A percentile compares a stretch with the other conserved stretches of the same genome.
These are phyloP conservation scores for Acacia crassicarpa DNA, from an alignment of 306 rosid species.

Conservation along the genomic window DNA sequence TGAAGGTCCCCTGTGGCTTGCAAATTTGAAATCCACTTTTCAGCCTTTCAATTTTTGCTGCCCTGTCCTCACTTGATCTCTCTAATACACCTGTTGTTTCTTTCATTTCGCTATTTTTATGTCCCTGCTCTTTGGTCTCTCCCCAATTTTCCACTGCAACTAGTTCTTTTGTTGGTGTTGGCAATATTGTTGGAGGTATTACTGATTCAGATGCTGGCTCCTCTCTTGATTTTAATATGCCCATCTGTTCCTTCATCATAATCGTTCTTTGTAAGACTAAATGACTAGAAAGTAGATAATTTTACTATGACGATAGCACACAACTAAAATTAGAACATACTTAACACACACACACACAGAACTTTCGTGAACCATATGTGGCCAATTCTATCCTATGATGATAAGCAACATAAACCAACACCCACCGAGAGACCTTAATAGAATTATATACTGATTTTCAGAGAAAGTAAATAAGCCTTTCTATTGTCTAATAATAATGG, in stretches of 20 bases:
- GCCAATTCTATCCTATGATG: not conserved
- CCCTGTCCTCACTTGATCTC: constrained; percentile 43
- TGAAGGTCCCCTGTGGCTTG: constrained; percentile 72
- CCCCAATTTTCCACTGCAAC: constrained; percentile 40
- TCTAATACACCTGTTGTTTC: constrained; percentile 21
- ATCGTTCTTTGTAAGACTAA: not conserved
- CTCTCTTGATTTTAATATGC: constrained; percentile 39
- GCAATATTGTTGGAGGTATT: constrained; percentile 28
- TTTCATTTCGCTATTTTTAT: constrained; percentile 19
- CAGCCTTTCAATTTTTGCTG: constrained; percentile 62
- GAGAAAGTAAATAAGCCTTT: not conserved
- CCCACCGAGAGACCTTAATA: not conserved
- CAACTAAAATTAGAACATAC: not conserved
- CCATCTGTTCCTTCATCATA: constrained; percentile 59
- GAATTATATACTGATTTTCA: not conserved
- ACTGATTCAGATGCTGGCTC: constrained; percentile 50
- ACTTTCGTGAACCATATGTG: not conserved
- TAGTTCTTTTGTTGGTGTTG: constrained; percentile 26
- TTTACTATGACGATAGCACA: not conserved
- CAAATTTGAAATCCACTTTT: constrained; percentile 87
- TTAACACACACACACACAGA: no score
- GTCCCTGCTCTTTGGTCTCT: constrained; percentile 31
- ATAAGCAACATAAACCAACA: not conserved
- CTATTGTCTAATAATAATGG: not conserved
- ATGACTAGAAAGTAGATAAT: not conserved